Conservation (phyloP, 345 rosid species). For the Brassica carinata region DNA sequence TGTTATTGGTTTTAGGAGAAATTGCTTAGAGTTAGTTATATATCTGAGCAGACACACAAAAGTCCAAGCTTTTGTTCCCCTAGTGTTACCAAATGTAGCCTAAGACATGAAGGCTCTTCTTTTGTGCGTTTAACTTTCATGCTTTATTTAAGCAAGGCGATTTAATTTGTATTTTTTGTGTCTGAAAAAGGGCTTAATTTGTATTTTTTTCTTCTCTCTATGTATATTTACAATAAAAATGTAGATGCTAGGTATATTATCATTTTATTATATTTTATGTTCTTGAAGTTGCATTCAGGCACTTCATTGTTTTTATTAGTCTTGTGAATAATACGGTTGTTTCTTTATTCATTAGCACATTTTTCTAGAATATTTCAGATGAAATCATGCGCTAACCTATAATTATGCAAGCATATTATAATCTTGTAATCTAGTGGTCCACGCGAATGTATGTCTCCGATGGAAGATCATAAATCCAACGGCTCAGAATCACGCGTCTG, state of each 20-base stretch:
- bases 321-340: constrained; percentile 1
- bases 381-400: constrained; percentile 27
- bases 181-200: too few relatives aligned
- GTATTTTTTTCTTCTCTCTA: too few relatives aligned
- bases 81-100: constrained; percentile 41
- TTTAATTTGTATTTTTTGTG: not conserved
- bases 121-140: not conserved
- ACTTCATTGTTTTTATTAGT: constrained; percentile 3
- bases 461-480: constrained; percentile 21
- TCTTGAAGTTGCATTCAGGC: constrained; percentile 5
- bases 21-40: constrained; percentile 68
- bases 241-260: constrained; percentile 17
- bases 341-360: constrained; percentile 8
- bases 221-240: not conserved
- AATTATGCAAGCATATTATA: constrained; percentile 30
- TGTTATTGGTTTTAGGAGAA: constrained; percentile 50
- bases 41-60: constrained; percentile 83
- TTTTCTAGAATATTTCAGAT: constrained; percentile 12
- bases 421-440: constrained; percentile 32
- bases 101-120: constrained; percentile 14
- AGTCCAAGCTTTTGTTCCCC: constrained; percentile 68
- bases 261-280: not conserved
- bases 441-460: constrained; percentile 34
- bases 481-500: constrained; percentile 28
- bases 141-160: not conserved